phyloP scores from a whole-genome alignment of 306 rosid genomes.

The Albizia julibrissin region DNA sequence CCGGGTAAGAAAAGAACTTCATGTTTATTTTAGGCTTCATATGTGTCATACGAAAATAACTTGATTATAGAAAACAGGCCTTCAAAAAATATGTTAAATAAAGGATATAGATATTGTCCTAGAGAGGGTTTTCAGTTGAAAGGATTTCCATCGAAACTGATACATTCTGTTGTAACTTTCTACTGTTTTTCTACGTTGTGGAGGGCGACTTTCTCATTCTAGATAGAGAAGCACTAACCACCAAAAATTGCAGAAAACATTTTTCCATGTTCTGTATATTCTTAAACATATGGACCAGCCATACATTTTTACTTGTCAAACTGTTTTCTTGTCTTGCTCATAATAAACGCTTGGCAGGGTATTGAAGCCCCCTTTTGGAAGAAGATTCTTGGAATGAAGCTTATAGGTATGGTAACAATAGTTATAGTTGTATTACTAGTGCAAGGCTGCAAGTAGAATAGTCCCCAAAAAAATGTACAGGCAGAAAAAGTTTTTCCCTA shows the following conservation, averaged over 20 bases:
- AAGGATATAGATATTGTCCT: not conserved
- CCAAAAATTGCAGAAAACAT: not conserved
- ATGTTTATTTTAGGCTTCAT: not conserved
- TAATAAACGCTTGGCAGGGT: constrained; percentile 56
- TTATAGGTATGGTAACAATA: constrained; percentile 58
- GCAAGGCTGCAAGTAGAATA: not conserved
- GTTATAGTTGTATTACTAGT: not conserved
- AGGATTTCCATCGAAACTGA: not conserved
- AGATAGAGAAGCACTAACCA: not conserved
- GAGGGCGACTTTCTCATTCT: not conserved
- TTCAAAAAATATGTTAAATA: not conserved
- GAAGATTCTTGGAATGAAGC: constrained; percentile 86
- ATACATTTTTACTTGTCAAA: not conserved
- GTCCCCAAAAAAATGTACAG: not conserved
- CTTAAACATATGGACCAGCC: not conserved
- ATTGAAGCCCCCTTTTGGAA: constrained; percentile 85
- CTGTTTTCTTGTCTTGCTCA: not conserved
- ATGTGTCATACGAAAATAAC: not conserved
- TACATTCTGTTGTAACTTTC: not conserved
- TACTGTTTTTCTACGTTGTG: constrained; percentile 1
- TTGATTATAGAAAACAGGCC: not conserved
- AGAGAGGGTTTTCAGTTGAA: not conserved
- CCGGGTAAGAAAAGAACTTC: constrained; percentile 48
- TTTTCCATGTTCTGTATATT: not conserved
- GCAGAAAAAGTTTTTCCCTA: not conserved